phyloP scores from a whole-genome alignment of 768 basidiomycete species.

The Rhodosporidiobolus sp. region DNA sequence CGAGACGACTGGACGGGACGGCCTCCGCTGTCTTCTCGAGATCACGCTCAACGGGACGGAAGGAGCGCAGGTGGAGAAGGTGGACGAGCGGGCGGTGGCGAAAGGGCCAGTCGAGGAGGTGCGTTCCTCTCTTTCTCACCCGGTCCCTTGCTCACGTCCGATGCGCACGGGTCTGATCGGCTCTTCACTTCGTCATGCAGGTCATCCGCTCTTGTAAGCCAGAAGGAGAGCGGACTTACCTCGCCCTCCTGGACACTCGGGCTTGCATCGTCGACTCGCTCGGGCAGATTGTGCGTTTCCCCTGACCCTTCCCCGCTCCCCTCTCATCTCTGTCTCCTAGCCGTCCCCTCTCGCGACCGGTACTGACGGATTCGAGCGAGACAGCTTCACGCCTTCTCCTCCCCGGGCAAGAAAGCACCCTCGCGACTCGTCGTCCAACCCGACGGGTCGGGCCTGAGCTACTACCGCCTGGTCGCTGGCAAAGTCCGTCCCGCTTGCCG shows the following conservation, averaged over 20 bases:
- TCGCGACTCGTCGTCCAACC: not conserved
- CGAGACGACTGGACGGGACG: conserved; percentile 14
- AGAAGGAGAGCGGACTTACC: not conserved
- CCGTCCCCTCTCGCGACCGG: no score
- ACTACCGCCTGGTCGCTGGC: conserved; percentile 4
- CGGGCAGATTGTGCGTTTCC: not conserved
- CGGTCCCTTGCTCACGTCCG: not conserved
- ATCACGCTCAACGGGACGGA: not conserved
- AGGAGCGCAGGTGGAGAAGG: not conserved
- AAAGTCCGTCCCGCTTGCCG: not conserved
- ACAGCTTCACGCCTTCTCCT: conserved; percentile 12
- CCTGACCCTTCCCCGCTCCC: no score
- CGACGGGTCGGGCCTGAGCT: not conserved
- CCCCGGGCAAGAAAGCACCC: conserved; percentile 3
- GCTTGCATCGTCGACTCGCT: conserved; percentile 5
- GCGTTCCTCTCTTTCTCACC: not conserved
- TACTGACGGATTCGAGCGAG: no score
- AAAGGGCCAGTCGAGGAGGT: conserved; percentile 14
- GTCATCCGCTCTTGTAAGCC: not conserved
- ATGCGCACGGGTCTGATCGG: no score
- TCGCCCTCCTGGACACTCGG: conserved; percentile 8
- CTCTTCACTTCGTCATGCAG: accelerated
- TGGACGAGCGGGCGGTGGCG: conserved; percentile 8
- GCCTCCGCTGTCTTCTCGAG: not conserved
- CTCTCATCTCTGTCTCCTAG: no score